phyloP scores from a whole-genome alignment of 768 basidiomycete species.

The Boletellus ananiceps region DNA sequence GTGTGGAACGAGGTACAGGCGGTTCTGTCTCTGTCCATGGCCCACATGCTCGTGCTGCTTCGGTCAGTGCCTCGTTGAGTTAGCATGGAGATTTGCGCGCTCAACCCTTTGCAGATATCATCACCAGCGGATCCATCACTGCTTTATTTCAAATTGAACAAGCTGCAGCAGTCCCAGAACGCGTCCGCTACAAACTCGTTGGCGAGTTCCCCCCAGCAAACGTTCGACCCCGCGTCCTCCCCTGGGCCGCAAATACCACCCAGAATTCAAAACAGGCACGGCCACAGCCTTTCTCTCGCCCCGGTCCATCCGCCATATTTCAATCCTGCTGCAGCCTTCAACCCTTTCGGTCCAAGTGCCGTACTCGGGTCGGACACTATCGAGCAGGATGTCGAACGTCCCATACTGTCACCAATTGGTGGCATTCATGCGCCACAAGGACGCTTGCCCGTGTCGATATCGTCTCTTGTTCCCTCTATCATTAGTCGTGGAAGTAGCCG shows the following conservation, averaged over 20 bases:
- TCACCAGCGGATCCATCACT: slow-evolving; percentile 87
- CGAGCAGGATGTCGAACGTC: slow-evolving; percentile 24
- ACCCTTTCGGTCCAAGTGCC: slow-evolving; percentile 63
- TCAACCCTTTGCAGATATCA: slow-evolving; percentile 57
- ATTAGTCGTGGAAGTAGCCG: slow-evolving; percentile 46
- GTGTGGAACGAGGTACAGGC: slow-evolving; percentile 61
- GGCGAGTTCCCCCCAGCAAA: slow-evolving; percentile 62
- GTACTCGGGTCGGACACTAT: slow-evolving; percentile 50
- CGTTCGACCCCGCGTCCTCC: slow-evolving; percentile 49
- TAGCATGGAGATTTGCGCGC: slow-evolving; percentile 13
- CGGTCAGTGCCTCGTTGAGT: slow-evolving; percentile 48
- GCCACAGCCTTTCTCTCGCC: slow-evolving; percentile 70
- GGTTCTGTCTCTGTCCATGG: slow-evolving; percentile 58
- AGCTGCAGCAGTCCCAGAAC: slow-evolving; percentile 69
- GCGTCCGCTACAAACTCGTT: slow-evolving; percentile 49
- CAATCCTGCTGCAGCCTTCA: slow-evolving; percentile 42
- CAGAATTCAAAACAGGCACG: slow-evolving; percentile 55
- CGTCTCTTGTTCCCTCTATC: slow-evolving; percentile 43
- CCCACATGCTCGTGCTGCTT: slow-evolving; percentile 79
- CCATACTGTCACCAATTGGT: slow-evolving; percentile 22
- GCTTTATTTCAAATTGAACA: slow-evolving; percentile 77
- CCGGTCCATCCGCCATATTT: slow-evolving; percentile 32
- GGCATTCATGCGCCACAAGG: slow-evolving; percentile 53
- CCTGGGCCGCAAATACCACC: slow-evolving; percentile 37
- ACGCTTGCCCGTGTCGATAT: slow-evolving; percentile 43